Base-by-base conservation (phyloP, 495 filamentous ascomycete species). In the Aspergillus steynii region DNA sequence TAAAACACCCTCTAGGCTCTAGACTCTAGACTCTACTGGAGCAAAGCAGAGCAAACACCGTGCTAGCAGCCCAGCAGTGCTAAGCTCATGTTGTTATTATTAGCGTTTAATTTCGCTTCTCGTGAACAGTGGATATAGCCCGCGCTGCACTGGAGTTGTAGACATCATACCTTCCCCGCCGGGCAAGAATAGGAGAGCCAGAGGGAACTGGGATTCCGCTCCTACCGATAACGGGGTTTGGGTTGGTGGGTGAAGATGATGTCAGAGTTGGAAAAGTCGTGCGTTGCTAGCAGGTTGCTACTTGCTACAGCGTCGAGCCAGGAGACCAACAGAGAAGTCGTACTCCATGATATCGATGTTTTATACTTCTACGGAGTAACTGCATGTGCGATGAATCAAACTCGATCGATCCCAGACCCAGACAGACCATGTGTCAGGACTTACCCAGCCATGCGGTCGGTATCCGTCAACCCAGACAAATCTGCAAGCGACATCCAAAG, bases 101-200 rank as follows among this genome's bases (percentile, higher is more conserved):
- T 52, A 52, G 50, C 15, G 8, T 55, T 55, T 55, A 55, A 45
- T 45, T 55, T 55, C 53, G 53, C 29, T 45, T 42, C 31, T 45
- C 26, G 53, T 15, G 31, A 34, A 37, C 14, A 34, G 29, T 55
- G 53, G 53, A 37, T 52, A 20, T 14, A 42, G 37, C 9, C 37
- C 1, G 4, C 34, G 12, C 12, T 1, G 9, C 20, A 42, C 37
- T 42, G 37, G 37, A 42, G 37, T 14, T 12, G 4, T 14, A 12
- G 37, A 42, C 37, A 42, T 42, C 37, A 42, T 42, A 42, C 5
- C 9, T 42, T 34, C 31, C 37, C 37, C 37, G 37, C 37, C 37
- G 14, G 14, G 37, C 12, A 2, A 12, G 37, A 42, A 42, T 42
- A 37, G 34, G 9, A 32, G 34, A 12, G 2, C 10, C 2, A 37